phyloP scores from a whole-genome alignment of 225 moss, liverwort and hornwort species.

The Polytrichum formosum region DNA sequence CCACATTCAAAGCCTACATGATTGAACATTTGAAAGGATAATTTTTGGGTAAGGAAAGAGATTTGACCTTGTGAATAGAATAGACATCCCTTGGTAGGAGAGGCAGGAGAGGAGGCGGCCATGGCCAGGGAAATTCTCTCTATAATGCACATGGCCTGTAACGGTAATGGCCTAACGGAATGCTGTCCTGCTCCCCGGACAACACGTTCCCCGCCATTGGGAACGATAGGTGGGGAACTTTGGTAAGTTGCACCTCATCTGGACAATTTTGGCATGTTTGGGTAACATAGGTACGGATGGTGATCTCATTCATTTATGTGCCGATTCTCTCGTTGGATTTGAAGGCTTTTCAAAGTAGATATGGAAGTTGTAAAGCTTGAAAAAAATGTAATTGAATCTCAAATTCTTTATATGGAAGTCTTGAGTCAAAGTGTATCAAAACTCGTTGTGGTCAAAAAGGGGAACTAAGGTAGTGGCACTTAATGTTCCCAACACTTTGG shows the following conservation, averaged over 20 bases:
- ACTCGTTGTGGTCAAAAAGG: too few species aligned
- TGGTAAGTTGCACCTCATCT: not conserved
- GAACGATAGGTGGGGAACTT: not conserved
- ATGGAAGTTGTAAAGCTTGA: too few species aligned
- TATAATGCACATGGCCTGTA: conserved; percentile 27
- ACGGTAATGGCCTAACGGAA: conserved; percentile 45
- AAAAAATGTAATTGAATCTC: too few species aligned
- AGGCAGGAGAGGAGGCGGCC: conserved; percentile 25
- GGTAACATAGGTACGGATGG: not conserved
- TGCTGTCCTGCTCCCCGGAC: conserved; percentile 11
- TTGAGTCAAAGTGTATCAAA: too few species aligned
- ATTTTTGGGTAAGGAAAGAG: conserved; percentile 1
- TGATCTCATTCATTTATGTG: not conserved
- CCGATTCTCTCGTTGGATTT: too few species aligned
- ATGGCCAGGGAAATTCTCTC: conserved; percentile 18
- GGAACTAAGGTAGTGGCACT: too few species aligned
- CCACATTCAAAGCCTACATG: not conserved
- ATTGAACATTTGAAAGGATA: too few species aligned
- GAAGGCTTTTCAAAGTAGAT: too few species aligned
- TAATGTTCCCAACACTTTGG: too few species aligned
- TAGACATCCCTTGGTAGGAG: conserved; percentile 10
- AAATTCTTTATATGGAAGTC: too few species aligned
- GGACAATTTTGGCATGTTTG: not conserved
- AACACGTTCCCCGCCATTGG: conserved; percentile 20
- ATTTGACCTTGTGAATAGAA: not conserved